Conservation (phyloP, 257 asterid species). For the Solanum sparsipilum region DNA sequence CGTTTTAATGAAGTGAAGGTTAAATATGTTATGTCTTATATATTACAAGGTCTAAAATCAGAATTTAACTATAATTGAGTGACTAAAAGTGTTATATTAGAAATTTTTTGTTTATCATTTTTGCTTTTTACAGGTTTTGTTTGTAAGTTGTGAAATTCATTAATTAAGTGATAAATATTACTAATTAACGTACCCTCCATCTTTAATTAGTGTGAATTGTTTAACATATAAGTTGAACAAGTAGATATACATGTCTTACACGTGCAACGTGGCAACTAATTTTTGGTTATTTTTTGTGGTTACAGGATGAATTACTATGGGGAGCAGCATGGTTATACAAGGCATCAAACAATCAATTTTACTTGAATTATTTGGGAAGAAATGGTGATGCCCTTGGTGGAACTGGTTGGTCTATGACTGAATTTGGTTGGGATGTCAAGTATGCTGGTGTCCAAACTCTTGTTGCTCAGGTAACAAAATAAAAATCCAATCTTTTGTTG, state of each 20-base stretch:
- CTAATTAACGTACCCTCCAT: not conserved
- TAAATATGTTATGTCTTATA: not conserved
- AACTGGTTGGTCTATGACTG: conserved; percentile 96
- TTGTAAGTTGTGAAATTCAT: not conserved
- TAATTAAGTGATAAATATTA: not conserved
- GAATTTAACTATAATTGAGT: not conserved
- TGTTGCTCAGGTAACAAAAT: conserved; percentile 56
- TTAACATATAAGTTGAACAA: not conserved
- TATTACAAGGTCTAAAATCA: not conserved
- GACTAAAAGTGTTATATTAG: not conserved
- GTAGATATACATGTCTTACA: fast-evolving
- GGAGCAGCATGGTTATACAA: conserved; percentile 96
- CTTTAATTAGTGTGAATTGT: not conserved
- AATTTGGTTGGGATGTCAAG: conserved; percentile 96
- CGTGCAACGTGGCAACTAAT: not conserved
- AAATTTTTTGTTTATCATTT: not conserved
- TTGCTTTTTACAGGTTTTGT: not conserved
- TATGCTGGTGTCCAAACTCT: conserved; percentile 93
- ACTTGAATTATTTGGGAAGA: conserved; percentile 62
- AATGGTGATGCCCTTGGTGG: conserved; percentile 89
- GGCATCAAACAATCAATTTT: conserved; percentile 61
- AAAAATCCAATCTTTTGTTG: not conserved
- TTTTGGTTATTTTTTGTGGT: not conserved
- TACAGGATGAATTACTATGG: conserved; percentile 92
- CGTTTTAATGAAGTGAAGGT: not conserved